Base-by-base conservation (phyloP, 176 grass and related monocot genomes). In the Zoysia japonica region DNA sequence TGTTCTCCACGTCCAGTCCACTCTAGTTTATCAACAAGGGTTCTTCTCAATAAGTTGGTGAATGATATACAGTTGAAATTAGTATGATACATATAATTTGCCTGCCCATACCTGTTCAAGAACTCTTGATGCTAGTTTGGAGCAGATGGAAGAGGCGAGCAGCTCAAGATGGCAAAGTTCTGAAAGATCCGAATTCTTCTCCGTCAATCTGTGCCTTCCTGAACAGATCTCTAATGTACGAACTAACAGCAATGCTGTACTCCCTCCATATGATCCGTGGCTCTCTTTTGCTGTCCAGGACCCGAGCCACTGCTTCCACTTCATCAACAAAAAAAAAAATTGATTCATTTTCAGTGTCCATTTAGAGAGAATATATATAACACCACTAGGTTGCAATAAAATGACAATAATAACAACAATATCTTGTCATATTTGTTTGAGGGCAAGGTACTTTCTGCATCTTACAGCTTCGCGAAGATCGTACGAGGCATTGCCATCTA, bases 281-380 rank as follows among this genome's bases (percentile, higher is more conserved):
- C 47, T 56, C 35, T 66, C 88, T 55, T 74, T 67, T 42, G 15
- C 36, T 0, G 74, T 63, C 56, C 47, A 15, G 78, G 50, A 6
- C 57, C 36, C 47, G 47, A 96, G 6, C 93, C 93, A 96, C 39
- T 69, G 36, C n/a, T 55, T 69, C 90, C 93, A 96, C 93, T 96
- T 51, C 1, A 67, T 17, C 36, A 3, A 17, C 2, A 15, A 47
- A 57, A 19, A 5, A 8, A 5, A 8, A 48, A 3, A 80, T 39
- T 11, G 10, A 55, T 45, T 45, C 2, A 51, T 1, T 44, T 3
- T 5, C 9, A 2, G 20, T 20, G n/a, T 68, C 16, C 15, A 68
- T 6, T 45, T 45, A 45, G 44, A 55, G 13, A 55, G 5, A 55
- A 17, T 15, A 54, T 16, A 51, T 51, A 12, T 54, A 54, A 54